phyloP scores from a whole-genome alignment of 805 yeast genomes.

The Suhomyces pyralidae region DNA sequence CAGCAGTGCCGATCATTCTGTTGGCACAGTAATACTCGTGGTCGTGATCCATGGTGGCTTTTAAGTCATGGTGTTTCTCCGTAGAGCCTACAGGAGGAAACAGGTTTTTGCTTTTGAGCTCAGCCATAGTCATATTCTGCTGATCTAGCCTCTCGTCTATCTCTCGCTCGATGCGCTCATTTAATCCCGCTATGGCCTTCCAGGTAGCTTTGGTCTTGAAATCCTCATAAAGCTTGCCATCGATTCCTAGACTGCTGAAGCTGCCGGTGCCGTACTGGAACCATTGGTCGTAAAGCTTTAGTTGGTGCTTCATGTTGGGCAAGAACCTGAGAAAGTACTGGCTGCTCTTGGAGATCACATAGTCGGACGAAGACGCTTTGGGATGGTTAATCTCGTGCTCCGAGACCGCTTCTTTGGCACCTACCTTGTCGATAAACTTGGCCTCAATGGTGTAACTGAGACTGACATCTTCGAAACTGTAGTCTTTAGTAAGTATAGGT shows the following conservation, averaged over 20 bases:
- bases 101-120: conserved; percentile 30
- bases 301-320: conserved; percentile 33
- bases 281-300: conserved; percentile 24
- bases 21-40: conserved; percentile 12
- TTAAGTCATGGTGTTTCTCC: neutral
- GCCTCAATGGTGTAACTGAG: conserved; percentile 53
- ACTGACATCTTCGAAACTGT: conserved; percentile 42
- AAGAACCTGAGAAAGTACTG: conserved; percentile 40
- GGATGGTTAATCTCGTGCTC: conserved; percentile 39
- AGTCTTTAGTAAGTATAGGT: conserved; percentile 51
- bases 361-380: conserved; percentile 25
- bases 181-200: conserved; percentile 27
- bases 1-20: conserved; percentile 28
- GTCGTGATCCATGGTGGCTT: neutral
- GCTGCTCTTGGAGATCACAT: conserved; percentile 32
- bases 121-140: conserved; percentile 23
- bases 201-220: conserved; percentile 30
- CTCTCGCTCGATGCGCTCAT: conserved; percentile 33
- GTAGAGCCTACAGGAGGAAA: neutral
- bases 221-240: conserved; percentile 29
- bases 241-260: conserved; percentile 31
- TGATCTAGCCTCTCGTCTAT: conserved; percentile 26
- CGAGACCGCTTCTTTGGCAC: conserved; percentile 26
- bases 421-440: conserved; percentile 48
- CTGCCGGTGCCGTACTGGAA: conserved; percentile 26